Conservation (phyloP, 345 rosid species). For the Gossypioides kirkii region DNA sequence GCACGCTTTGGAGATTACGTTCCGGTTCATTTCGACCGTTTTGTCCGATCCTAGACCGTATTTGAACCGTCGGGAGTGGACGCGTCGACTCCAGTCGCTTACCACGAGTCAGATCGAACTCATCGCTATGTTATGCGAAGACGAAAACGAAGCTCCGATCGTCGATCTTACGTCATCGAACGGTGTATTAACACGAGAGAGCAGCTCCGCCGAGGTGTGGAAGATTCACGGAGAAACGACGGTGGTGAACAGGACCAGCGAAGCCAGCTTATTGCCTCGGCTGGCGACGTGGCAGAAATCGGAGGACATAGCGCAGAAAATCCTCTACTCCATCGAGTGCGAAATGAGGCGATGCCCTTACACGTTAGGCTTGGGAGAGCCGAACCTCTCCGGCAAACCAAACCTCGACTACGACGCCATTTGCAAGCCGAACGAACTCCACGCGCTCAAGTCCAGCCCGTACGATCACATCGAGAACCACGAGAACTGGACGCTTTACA, state of each 20-base stretch:
- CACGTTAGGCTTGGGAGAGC: constrained; percentile 84
- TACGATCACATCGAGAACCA: constrained; percentile 54
- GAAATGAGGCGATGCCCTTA: constrained; percentile 74
- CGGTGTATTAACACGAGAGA: constrained; percentile 41
- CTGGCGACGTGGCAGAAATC: constrained; percentile 76
- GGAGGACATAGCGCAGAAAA: constrained; percentile 55
- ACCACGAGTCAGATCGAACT: constrained; percentile 62
- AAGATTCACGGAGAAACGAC: constrained; percentile 36
- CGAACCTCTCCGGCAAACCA: constrained; percentile 66
- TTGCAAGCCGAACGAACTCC: constrained; percentile 60
- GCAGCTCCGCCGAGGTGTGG: constrained; percentile 70
- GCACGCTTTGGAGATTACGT: constrained; percentile 78
- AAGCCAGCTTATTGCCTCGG: constrained; percentile 69
- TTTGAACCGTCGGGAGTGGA: constrained; percentile 62
- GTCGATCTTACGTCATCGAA: constrained; percentile 31
- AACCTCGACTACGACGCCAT: constrained; percentile 76
- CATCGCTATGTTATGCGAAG: constrained; percentile 54
- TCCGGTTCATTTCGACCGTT: constrained; percentile 64
- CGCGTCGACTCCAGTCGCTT: constrained; percentile 63
- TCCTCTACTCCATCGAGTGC: constrained; percentile 60
- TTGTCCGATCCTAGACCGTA: constrained; percentile 72
- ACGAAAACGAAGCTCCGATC: constrained; percentile 54
- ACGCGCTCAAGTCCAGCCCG: constrained; percentile 43
- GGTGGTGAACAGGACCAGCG: constrained; percentile 52
- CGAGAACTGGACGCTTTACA: constrained; percentile 65